Percentiles rank a stretch among this genome's conserved stretches.
Evolutionary conservation across 2,329 filamentous ascomycete genomes (phyloP).

Genomic region (Aspergillus sp.): DNA sequence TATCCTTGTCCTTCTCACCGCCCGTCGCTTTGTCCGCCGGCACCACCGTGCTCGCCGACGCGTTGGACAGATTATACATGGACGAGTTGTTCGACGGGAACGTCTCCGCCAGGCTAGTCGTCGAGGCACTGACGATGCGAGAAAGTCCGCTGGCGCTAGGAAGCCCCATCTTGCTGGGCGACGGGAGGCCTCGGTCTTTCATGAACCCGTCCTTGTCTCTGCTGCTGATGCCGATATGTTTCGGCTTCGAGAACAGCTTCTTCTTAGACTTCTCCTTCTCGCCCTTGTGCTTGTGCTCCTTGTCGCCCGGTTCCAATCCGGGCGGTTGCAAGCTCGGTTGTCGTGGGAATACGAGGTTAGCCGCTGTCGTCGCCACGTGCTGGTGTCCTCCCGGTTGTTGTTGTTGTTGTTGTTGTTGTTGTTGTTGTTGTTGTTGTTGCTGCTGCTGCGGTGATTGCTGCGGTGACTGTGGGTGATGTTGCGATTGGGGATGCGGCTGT

Average conservation of each 20-base stretch:
- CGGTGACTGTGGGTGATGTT: neutral
- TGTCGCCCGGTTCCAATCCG: slow-evolving; percentile 31
- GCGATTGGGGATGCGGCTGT: neutral
- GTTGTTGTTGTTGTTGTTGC: neutral
- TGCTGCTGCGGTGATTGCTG: neutral
- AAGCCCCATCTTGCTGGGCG: slow-evolving; percentile 57
- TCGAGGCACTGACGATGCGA: slow-evolving; percentile 59
- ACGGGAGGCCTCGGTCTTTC: slow-evolving; percentile 56
- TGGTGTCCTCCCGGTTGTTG: slow-evolving; percentile 43
- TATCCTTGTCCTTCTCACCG: slow-evolving; percentile 42
- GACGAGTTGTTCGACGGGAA: slow-evolving; percentile 54
- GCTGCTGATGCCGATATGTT: slow-evolving; percentile 60
- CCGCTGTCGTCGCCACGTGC: slow-evolving; percentile 61
- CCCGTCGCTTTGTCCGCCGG: slow-evolving; percentile 44
- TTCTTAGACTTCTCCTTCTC: slow-evolving; percentile 66
- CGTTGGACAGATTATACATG: slow-evolving; percentile 61
- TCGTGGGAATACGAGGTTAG: slow-evolving; percentile 62
- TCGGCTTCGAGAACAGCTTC: slow-evolving; percentile 68
- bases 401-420: neutral
- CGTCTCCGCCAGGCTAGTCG: slow-evolving; percentile 58
- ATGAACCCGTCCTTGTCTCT: slow-evolving; percentile 53
- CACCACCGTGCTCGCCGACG: slow-evolving; percentile 61
- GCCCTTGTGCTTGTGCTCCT: slow-evolving; percentile 53
- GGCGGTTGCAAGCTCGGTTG: slow-evolving; percentile 39
- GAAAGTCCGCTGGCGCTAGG: slow-evolving; percentile 53